Evolutionary conservation across 2,329 filamentous ascomycete genomes (phyloP).

Genomic region (Colletotrichum zoysiae): DNA sequence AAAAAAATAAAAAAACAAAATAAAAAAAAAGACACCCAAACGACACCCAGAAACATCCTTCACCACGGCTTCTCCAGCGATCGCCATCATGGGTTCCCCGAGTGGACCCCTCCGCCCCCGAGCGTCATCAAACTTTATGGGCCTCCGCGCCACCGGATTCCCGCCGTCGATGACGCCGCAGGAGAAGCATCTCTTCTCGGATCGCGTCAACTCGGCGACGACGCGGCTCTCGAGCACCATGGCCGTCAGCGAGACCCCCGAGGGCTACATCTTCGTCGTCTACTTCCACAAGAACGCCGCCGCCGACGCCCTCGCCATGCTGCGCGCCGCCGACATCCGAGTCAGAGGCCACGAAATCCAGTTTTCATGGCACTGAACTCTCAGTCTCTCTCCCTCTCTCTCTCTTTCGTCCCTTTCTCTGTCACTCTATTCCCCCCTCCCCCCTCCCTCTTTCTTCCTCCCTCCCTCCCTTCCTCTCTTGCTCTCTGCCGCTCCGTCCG

Average conservation of each 20-base stretch:
- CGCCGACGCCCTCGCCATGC: slow-evolving; percentile 34
- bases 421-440: not conserved
- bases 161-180: slow-evolving; percentile 35
- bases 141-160: slow-evolving; percentile 32
- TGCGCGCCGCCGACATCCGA: slow-evolving; percentile 36
- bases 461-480: not conserved
- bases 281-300: slow-evolving; percentile 39
- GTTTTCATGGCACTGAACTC: slow-evolving; percentile 38
- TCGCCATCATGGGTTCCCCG: slow-evolving; percentile 40
- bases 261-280: slow-evolving; percentile 34
- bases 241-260: slow-evolving; percentile 28
- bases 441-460: not conserved
- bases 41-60: slow-evolving; percentile 18
- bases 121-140: slow-evolving; percentile 40
- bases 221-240: slow-evolving; percentile 37
- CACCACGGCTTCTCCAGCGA: slow-evolving; percentile 40
- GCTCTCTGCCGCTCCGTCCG: not conserved
- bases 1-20: not conserved
- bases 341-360: slow-evolving; percentile 36
- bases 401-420: not conserved
- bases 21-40: not conserved
- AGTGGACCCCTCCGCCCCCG: slow-evolving; percentile 38
- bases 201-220: slow-evolving; percentile 36
- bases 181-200: slow-evolving; percentile 37
- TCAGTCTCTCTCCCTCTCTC: not conserved